Evolutionary conservation across 805 yeast genomes (phyloP).

Genomic region (Yarrowia keelungensis): DNA sequence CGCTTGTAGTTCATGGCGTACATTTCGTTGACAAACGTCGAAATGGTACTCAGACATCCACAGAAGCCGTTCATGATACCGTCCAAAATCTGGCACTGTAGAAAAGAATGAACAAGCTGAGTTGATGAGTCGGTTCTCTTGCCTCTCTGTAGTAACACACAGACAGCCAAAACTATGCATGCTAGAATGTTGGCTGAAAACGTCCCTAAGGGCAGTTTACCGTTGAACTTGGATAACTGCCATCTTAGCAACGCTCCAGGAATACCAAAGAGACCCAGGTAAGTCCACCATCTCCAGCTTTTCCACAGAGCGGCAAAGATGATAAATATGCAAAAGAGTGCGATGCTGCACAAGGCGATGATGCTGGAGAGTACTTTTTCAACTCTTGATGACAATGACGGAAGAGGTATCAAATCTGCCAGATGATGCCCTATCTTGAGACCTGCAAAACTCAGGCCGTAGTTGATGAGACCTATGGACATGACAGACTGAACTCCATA

Average conservation of each 20-base stretch:
- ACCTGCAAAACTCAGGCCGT: constrained; percentile 24
- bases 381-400: not conserved
- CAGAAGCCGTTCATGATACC: constrained; percentile 31
- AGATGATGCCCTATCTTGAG: constrained; percentile 20
- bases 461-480: constrained; percentile 11
- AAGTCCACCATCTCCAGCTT: constrained; percentile 37
- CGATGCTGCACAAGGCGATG: not conserved
- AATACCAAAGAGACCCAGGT: constrained; percentile 18
- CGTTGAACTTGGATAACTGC: constrained; percentile 23
- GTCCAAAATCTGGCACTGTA: constrained; percentile 23
- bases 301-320: constrained; percentile 30
- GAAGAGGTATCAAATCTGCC: constrained; percentile 6
- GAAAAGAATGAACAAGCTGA: constrained; percentile 4
- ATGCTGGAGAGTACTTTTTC: not conserved
- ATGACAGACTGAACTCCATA: constrained; percentile 28
- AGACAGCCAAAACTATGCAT: constrained; percentile 12
- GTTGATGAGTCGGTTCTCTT: not conserved
- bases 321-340: constrained; percentile 21
- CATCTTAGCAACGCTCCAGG: constrained; percentile 30
- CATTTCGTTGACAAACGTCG: constrained; percentile 36
- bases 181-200: constrained; percentile 26
- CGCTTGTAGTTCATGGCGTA: constrained; percentile 28
- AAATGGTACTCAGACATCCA: constrained; percentile 27
- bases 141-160: constrained; percentile 4
- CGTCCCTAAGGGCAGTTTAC: constrained; percentile 16